phyloP scores from a whole-genome alignment of 148 eudicot species.

The Spergularia bocconei region DNA sequence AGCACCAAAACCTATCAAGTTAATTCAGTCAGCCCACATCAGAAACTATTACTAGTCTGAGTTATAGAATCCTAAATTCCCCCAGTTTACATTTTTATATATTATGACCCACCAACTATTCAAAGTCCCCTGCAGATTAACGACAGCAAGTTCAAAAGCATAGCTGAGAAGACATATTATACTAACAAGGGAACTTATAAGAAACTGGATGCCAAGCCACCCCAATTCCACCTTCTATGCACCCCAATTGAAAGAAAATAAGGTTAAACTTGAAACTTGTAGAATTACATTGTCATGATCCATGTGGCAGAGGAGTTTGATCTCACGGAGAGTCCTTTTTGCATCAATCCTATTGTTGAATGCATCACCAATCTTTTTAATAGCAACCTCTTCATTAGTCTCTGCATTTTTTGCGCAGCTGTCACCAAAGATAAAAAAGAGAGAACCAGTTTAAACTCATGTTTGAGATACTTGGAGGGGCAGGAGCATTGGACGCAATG shows the following conservation, averaged over 20 bases:
- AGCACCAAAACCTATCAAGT: constrained; percentile 2
- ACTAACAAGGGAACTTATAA: not conserved
- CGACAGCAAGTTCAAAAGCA: not conserved
- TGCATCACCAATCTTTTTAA: constrained; percentile 85
- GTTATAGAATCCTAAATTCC: not conserved
- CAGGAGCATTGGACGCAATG: not conserved
- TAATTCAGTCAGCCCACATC: not conserved
- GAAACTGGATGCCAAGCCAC: constrained; percentile 3
- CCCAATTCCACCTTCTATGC: no score
- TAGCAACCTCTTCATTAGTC: constrained; percentile 87
- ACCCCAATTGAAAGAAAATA: not conserved
- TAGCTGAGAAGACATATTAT: not conserved
- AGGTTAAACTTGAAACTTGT: not conserved
- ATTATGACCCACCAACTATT: not conserved
- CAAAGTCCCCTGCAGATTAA: not conserved
- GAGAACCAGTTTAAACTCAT: not conserved
- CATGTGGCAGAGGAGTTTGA: constrained; percentile 88
- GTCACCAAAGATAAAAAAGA: constrained; percentile 24
- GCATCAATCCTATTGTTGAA: constrained; percentile 90
- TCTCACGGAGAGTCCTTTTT: constrained; percentile 82
- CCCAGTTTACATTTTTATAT: not conserved
- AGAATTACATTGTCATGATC: constrained; percentile 85
- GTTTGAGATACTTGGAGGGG: no score
- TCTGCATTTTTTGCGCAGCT: constrained; percentile 83
- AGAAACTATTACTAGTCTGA: not conserved